A percentile compares a stretch with the other conserved stretches of the same genome.
phyloP scores from a whole-genome alignment of 1,284 basidiomycete genomes.

The Pascua sp. region DNA sequence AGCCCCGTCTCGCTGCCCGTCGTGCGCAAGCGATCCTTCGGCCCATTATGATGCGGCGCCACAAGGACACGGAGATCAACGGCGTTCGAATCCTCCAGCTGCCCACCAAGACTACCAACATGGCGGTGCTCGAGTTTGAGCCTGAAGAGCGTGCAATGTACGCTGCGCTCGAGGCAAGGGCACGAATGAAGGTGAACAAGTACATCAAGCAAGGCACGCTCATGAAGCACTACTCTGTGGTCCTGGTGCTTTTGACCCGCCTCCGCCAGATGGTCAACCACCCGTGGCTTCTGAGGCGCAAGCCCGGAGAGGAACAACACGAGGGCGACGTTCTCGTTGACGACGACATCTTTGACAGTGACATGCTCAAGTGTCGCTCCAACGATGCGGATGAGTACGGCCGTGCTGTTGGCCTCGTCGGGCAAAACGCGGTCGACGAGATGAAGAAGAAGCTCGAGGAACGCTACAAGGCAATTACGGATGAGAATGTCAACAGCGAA shows the following conservation, averaged over 20 bases:
- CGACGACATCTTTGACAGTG: constrained; percentile 31
- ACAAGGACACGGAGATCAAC: constrained; percentile 45
- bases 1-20: constrained; percentile 38
- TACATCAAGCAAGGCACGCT: constrained; percentile 45
- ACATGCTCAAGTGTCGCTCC: constrained; percentile 13
- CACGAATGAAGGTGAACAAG: constrained; percentile 43
- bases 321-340: constrained; percentile 33
- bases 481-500: constrained; percentile 5
- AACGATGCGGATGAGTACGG: constrained; percentile 30
- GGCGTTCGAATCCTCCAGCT: constrained; percentile 42
- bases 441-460: constrained; percentile 30
- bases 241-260: constrained; percentile 42
- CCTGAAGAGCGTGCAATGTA: constrained; percentile 48
- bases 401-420: constrained; percentile 26
- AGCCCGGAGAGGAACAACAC: constrained; percentile 23
- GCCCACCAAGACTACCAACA: constrained; percentile 34
- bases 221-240: constrained; percentile 42
- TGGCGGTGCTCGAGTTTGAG: constrained; percentile 39
- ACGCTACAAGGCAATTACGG: constrained; percentile 19
- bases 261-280: constrained; percentile 39
- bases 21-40: constrained; percentile 41
- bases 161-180: constrained; percentile 38
- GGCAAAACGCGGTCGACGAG: constrained; percentile 25
- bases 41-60: constrained; percentile 38
- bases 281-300: constrained; percentile 41